These are phyloP conservation scores for Trypanosoma mega DNA, from an alignment of 208 protist genomes.

Conservation along the genomic window DNA sequence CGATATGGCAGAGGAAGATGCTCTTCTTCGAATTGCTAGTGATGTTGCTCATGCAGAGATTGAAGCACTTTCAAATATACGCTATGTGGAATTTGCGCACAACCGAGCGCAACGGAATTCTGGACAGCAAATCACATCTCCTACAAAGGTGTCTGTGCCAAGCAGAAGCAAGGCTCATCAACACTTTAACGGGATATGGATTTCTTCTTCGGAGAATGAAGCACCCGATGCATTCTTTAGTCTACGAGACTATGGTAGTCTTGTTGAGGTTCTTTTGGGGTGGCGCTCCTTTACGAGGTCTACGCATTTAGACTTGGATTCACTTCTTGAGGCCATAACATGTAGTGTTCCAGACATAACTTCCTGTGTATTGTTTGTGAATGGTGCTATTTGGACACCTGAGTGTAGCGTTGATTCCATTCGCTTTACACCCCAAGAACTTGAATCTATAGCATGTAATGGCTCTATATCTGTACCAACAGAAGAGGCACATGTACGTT, in stretches of 20 bases:
- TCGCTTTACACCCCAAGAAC: slow-evolving; percentile 3
- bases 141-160: too few relatives aligned
- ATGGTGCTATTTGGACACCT: slow-evolving; percentile 19
- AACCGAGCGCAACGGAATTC: slow-evolving; percentile 10
- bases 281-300: slow-evolving; percentile 24
- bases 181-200: not conserved
- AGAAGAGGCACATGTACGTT: slow-evolving; percentile 15
- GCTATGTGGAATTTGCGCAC: slow-evolving; percentile 31
- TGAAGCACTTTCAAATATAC: slow-evolving; percentile 22
- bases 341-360: slow-evolving; percentile 10
- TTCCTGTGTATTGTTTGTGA: slow-evolving; percentile 21
- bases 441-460: slow-evolving; percentile 1
- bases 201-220: not conserved
- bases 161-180: not conserved
- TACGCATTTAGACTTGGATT: slow-evolving; percentile 7
- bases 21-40: slow-evolving; percentile 17
- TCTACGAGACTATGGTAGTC: slow-evolving; percentile 13
- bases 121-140: too few relatives aligned
- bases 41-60: slow-evolving; percentile 29
- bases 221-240: slow-evolving; percentile 13
- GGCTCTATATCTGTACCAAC: not conserved
- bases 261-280: slow-evolving; percentile 35
- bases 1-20: slow-evolving; percentile 35
- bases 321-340: slow-evolving; percentile 11
- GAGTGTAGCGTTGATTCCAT: not conserved